These are phyloP conservation scores for Dianthus caryophyllus DNA, from an alignment of 148 eudicot species.

Conservation along the genomic window DNA sequence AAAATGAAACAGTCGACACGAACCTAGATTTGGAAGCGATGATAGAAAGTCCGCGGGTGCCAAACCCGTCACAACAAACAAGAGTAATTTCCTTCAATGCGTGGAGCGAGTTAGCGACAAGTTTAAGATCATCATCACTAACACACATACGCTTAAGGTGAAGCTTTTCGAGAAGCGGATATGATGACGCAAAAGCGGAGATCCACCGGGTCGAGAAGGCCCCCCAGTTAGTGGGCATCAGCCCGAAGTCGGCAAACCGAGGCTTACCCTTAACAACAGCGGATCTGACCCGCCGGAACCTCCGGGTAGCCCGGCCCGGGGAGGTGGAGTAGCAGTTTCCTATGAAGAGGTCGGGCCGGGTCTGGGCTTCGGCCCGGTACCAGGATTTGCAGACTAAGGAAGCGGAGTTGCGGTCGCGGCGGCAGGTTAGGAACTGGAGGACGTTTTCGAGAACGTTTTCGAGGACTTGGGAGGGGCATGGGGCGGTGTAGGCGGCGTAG, in stretches of 20 bases:
- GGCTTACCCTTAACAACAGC: conserved; percentile 64
- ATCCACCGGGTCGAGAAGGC: conserved; percentile 54
- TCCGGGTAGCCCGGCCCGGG: conserved; percentile 38
- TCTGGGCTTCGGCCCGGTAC: conserved; percentile 60
- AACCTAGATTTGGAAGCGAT: conserved; percentile 59
- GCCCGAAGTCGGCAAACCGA: conserved; percentile 67
- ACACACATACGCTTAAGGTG: conserved; percentile 57
- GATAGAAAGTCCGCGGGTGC: conserved; percentile 57
- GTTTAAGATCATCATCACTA: conserved; percentile 49
- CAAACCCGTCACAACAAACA: conserved; percentile 69
- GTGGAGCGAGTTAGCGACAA: conserved; percentile 31
- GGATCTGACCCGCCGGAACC: conserved; percentile 42
- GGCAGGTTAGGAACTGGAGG: conserved; percentile 45
- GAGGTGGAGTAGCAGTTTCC: conserved; percentile 68
- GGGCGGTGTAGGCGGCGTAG: conserved; percentile 22
- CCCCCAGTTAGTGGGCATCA: conserved; percentile 64
- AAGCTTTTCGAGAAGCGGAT: conserved; percentile 49
- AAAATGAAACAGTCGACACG: too few relatives aligned
- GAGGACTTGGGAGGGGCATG: conserved; percentile 60
- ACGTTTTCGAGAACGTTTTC: conserved; percentile 81
- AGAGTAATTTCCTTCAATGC: conserved; percentile 51
- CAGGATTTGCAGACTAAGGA: conserved; percentile 68
- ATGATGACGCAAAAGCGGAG: conserved; percentile 27
- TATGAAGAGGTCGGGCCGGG: conserved; percentile 63
- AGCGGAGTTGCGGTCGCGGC: conserved; percentile 58